Percentiles rank a stretch among this genome's conserved stretches.
Evolutionary conservation across 2,329 filamentous ascomycete species (phyloP).

Genomic region (Fusarium brevicatenulatum): DNA sequence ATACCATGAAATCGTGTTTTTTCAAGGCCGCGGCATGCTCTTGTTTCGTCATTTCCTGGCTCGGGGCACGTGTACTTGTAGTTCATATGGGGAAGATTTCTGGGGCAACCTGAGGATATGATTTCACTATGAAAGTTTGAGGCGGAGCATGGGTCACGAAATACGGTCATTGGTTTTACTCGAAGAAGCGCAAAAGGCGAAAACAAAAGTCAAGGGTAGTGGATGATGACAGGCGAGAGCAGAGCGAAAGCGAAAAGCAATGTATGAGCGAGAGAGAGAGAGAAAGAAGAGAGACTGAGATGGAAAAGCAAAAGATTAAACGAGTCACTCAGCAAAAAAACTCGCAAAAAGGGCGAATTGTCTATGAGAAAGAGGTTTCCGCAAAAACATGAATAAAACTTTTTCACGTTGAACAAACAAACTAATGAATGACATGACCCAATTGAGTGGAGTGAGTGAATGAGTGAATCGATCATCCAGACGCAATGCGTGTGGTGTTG

Average conservation of each 20-base stretch:
- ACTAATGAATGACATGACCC: neutral
- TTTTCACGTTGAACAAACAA: constrained; percentile 16
- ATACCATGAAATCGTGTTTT: constrained; percentile 47
- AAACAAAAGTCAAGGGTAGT: constrained; percentile 37
- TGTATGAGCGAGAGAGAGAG: neutral
- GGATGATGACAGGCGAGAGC: constrained; percentile 23
- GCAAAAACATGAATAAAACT: constrained; percentile 46
- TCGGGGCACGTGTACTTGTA: constrained; percentile 45
- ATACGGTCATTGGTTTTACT: constrained; percentile 28
- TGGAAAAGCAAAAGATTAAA: constrained; percentile 32
- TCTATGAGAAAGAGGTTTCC: constrained; percentile 34
- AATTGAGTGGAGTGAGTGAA: neutral
- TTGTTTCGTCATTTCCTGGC: constrained; percentile 34
- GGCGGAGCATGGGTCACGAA: constrained; percentile 10
- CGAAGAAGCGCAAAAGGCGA: constrained; percentile 23
- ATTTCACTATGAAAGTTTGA: constrained; percentile 23
- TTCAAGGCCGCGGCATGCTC: constrained; percentile 30
- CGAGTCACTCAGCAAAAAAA: constrained; percentile 38
- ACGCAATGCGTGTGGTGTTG: constrained; percentile 2
- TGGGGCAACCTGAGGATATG: constrained; percentile 43
- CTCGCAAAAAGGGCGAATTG: constrained; percentile 42
- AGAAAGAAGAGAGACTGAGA: neutral
- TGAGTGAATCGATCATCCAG: constrained; percentile 1
- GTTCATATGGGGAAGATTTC: constrained; percentile 31
- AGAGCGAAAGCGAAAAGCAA: constrained; percentile 19